These are phyloP conservation scores for Podaxis mareebaensis DNA, from an alignment of 768 basidiomycete species.

Conservation along the genomic window DNA sequence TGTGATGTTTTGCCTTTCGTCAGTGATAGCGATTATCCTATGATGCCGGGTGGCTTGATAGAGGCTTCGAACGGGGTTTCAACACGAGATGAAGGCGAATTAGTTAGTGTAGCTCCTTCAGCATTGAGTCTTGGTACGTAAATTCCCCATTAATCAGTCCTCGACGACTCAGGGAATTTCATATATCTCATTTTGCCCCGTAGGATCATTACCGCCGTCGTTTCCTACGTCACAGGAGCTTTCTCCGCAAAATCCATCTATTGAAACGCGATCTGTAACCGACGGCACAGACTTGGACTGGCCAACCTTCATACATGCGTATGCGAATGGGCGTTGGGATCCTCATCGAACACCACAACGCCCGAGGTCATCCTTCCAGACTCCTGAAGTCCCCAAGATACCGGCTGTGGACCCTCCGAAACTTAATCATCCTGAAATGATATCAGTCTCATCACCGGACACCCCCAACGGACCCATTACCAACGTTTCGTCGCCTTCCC, in stretches of 20 bases:
- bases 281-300: constrained; percentile 52
- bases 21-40: neutral
- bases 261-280: constrained; percentile 12
- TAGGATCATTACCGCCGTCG: constrained; percentile 10
- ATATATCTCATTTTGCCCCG: neutral
- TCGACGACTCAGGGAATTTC: neutral
- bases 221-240: constrained; percentile 15
- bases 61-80: neutral
- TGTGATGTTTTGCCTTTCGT: neutral
- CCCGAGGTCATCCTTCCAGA: constrained; percentile 35
- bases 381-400: constrained; percentile 6
- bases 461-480: constrained; percentile 2
- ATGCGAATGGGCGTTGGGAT: constrained; percentile 79
- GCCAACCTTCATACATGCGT: constrained; percentile 75
- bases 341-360: constrained; percentile 68
- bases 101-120: neutral
- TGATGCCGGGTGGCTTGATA: neutral
- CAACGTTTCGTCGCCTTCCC: neutral
- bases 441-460: constrained; percentile 5
- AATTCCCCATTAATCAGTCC: neutral
- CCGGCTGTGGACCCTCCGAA: constrained; percentile 21
- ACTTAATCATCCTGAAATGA: constrained; percentile 17
- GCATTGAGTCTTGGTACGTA: constrained; percentile 6
- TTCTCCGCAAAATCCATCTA: neutral
- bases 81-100: constrained; percentile 5